Base-by-base conservation (phyloP, 371 early-diverging fungal species). In the Mucor indicus region DNA sequence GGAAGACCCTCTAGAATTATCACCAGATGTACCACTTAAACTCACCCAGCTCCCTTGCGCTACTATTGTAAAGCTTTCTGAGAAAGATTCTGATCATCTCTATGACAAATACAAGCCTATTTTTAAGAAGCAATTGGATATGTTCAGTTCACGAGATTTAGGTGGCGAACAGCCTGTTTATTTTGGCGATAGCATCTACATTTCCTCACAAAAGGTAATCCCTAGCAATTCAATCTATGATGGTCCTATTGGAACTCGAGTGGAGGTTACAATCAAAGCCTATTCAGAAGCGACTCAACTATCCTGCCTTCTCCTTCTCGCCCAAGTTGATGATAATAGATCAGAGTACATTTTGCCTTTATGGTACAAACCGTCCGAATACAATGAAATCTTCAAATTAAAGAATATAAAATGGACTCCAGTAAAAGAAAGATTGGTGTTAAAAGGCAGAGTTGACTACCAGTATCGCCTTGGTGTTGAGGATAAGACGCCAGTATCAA, bases 321-420 rank as follows among this genome's bases (percentile, higher is more conserved):
- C 36, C 7, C 19, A 50, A 29, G 21, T 50, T 20, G 36, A 43
- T 15, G 36, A 24, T 17, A 15, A 38, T 6, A 6, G 24, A 2
- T 20, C 40, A 10, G 31, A 38, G 10, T 58, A 50, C 27, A 31
- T 53, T 0, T 39, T 66, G 1, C 67, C 67, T 1, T 32, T 66
- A 13, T 67, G 55, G 31, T 53, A 47, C 21, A 62, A 56, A 25
- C 64, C 67, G 1, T 63, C 67, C 1, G 62, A 61, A 42, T 38
- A 36, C 23, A 25, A 27, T 38, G 48, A 48, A 8, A 3, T 58
- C 6, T 30, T 53, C 23, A 38, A 29, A 15, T 22, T 20, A 9
- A 49, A 19, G 29, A 24, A 38, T 38, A 10, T 23, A 16, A 15
- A 31, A 6, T 48, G 51, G 49, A 36, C 24, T 16, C 24, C 13